Evolutionary conservation across 768 basidiomycete genomes (phyloP).

Genomic region (Chalciporus pseudorubinellus): DNA sequence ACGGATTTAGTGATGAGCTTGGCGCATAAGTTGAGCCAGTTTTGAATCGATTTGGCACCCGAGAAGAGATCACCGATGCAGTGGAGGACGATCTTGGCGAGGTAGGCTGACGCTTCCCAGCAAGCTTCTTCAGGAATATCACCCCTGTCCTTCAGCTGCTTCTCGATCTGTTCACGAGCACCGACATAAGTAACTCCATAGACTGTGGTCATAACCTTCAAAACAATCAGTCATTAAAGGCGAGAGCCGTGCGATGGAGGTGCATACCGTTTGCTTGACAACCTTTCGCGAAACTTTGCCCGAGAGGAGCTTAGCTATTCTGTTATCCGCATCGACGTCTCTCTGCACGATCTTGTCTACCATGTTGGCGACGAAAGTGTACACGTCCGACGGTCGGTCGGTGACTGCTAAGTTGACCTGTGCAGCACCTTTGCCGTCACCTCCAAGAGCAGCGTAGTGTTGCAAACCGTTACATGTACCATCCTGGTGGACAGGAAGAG

Average conservation of each 20-base stretch:
- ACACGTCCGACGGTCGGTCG: conserved; percentile 91
- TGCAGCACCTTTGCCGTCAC: conserved; percentile 80
- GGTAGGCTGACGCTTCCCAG: conserved; percentile 72
- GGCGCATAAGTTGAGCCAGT: conserved; percentile 83
- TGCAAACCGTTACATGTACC: conserved; percentile 98
- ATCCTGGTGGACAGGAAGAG: conserved; percentile 94
- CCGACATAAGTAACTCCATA: conserved; percentile 97
- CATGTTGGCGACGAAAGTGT: conserved; percentile 85
- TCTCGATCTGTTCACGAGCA: conserved; percentile 92
- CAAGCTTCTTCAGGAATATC: conserved; percentile 71
- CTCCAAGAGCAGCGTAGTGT: conserved; percentile 97
- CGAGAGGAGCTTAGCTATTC: conserved; percentile 56
- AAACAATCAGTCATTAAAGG: neutral
- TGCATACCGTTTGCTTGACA: conserved; percentile 90
- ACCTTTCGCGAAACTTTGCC: conserved; percentile 90
- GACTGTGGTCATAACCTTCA: conserved; percentile 95
- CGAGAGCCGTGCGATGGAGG: neutral
- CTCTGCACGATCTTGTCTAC: conserved; percentile 65
- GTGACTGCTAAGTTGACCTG: conserved; percentile 90
- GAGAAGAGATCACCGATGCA: conserved; percentile 91
- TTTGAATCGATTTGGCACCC: conserved; percentile 90
- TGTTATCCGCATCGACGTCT: conserved; percentile 52
- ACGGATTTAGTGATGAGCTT: too few relatives aligned
- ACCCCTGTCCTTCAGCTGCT: conserved; percentile 73
- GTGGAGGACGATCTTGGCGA: conserved; percentile 72